phyloP scores from a whole-genome alignment of 495 filamentous ascomycete species.

The Annulohypoxylon moriforme region DNA sequence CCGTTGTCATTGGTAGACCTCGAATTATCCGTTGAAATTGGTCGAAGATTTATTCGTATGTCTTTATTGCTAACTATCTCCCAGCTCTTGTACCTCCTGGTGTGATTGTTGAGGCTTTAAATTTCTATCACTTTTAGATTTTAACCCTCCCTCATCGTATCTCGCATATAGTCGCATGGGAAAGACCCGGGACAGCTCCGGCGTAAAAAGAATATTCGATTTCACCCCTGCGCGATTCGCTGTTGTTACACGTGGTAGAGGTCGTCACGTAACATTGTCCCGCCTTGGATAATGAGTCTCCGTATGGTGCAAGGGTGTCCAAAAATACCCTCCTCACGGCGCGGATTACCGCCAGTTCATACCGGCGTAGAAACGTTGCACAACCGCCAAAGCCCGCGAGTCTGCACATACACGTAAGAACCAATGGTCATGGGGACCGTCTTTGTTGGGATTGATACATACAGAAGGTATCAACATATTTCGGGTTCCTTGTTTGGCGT shows the following conservation, averaged over 20 bases:
- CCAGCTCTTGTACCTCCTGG: not conserved
- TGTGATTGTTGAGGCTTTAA: not conserved
- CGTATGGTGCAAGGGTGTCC: constrained; percentile 34
- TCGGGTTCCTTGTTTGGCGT: constrained; percentile 1
- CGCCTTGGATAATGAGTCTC: constrained; percentile 15
- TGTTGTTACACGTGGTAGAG: constrained; percentile 33
- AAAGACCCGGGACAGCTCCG: not conserved
- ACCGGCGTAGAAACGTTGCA: constrained; percentile 33
- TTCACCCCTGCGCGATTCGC: constrained; percentile 2
- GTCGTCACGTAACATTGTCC: constrained; percentile 24
- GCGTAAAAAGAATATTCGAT: constrained; percentile 15
- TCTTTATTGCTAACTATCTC: not conserved
- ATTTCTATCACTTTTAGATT: not conserved
- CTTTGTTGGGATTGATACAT: constrained; percentile 24
- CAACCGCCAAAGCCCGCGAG: constrained; percentile 24
- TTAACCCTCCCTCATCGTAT: not conserved
- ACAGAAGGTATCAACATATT: constrained; percentile 27
- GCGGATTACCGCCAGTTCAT: constrained; percentile 45
- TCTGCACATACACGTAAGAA: constrained; percentile 24
- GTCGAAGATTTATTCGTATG: not conserved
- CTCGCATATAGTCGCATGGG: not conserved
- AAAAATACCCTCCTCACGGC: constrained; percentile 37
- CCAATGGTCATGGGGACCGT: constrained; percentile 15
- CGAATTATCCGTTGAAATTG: not conserved
- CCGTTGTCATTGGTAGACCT: not conserved